A percentile compares a stretch with the other conserved stretches of the same genome.
Conservation (phyloP, 2,329 filamentous ascomycete species). For the Lachnellula occidentalis region DNA sequence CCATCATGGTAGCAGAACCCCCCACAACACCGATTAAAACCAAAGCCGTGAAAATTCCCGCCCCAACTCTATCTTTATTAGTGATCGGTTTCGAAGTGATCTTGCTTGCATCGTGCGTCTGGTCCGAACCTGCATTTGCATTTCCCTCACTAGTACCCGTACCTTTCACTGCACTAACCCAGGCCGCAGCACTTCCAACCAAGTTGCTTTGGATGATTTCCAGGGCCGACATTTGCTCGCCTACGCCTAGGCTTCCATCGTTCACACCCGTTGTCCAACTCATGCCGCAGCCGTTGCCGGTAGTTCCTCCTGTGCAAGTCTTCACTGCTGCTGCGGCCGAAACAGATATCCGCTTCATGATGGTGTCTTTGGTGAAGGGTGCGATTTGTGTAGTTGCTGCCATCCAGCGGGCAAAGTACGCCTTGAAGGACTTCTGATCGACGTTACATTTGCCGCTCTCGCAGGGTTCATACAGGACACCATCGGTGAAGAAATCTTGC, state of each 20-base stretch:
- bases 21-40: constrained; percentile 22
- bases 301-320: constrained; percentile 52
- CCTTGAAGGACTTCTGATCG: constrained; percentile 59
- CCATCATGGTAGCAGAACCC: constrained; percentile 7
- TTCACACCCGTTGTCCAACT: constrained; percentile 48
- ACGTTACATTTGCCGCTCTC: constrained; percentile 56
- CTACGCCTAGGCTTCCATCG: constrained; percentile 58
- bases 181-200: constrained; percentile 29
- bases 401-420: constrained; percentile 56
- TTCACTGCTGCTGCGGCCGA: constrained; percentile 50
- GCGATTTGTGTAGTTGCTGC: constrained; percentile 58
- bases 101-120: not conserved
- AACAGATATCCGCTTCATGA: constrained; percentile 48
- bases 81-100: constrained; percentile 21
- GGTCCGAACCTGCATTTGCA: constrained; percentile 16
- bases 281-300: constrained; percentile 54
- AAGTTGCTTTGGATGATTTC: constrained; percentile 50
- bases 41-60: constrained; percentile 37
- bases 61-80: constrained; percentile 37
- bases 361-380: constrained; percentile 47
- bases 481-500: constrained; percentile 51
- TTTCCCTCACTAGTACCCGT: constrained; percentile 38
- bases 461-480: constrained; percentile 61
- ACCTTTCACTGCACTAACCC: constrained; percentile 31
- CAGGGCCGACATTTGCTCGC: constrained; percentile 66